Percentiles rank a stretch among this genome's conserved stretches.
Conservation (phyloP, 352 stramenopile species). For the Pythium plurisporium region DNA sequence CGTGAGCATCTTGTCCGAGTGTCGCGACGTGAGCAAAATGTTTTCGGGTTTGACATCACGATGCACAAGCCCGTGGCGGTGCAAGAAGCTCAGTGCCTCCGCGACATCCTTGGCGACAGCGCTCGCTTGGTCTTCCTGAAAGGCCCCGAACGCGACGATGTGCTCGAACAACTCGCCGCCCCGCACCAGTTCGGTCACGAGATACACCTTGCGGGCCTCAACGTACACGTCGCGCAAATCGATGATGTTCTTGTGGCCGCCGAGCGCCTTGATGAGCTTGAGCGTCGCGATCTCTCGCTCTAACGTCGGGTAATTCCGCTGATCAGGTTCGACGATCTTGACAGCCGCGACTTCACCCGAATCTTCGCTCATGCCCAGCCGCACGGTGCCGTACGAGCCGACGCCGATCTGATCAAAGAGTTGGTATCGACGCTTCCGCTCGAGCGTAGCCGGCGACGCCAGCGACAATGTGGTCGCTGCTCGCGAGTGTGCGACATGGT, state of each 20-base stretch:
- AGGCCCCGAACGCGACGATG: conserved; percentile 69
- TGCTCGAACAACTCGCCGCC: conserved; percentile 90
- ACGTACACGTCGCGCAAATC: conserved; percentile 80
- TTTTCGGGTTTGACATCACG: conserved; percentile 86
- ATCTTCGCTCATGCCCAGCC: conserved; percentile 58
- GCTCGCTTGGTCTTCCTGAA: conserved; percentile 43
- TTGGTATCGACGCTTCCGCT: conserved; percentile 41
- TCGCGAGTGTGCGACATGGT: conserved; percentile 33
- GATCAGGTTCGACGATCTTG: conserved; percentile 59
- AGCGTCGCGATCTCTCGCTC: conserved; percentile 62
- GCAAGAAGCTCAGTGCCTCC: conserved; percentile 64
- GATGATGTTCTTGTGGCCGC: conserved; percentile 85
- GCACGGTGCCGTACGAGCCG: conserved; percentile 68
- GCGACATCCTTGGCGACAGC: conserved; percentile 51
- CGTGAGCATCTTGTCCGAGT: conserved; percentile 22
- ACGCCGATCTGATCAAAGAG: conserved; percentile 68
- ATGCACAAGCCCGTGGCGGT: conserved; percentile 66
- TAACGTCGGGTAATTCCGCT: conserved; percentile 43
- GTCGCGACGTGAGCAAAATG: conserved; percentile 46
- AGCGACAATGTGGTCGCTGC: conserved; percentile 14
- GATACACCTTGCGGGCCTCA: conserved; percentile 65
- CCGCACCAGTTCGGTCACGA: conserved; percentile 85
- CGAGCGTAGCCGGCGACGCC: conserved; percentile 1
- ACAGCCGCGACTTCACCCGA: conserved; percentile 67
- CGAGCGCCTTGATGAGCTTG: conserved; percentile 64